Evolutionary conservation across 2,329 filamentous ascomycete species (phyloP).

Genomic region (Trichoderma pleuroti): DNA sequence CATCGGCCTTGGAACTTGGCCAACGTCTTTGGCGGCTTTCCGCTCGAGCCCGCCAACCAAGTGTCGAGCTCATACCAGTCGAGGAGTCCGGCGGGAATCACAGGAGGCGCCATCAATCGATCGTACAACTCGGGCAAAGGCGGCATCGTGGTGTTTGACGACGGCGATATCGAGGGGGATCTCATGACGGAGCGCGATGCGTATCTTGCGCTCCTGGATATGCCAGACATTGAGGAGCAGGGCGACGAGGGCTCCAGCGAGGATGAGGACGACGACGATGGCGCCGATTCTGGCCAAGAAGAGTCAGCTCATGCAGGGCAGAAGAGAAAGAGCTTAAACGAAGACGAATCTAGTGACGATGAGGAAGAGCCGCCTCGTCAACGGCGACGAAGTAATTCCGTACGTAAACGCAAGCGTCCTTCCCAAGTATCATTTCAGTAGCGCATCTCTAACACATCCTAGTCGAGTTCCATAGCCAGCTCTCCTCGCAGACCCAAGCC

Average conservation of each 20-base stretch:
- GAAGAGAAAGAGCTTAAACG: constrained; percentile 77
- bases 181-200: constrained; percentile 71
- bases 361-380: constrained; percentile 73
- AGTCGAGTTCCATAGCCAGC: constrained; percentile 64
- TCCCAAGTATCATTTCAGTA: neutral
- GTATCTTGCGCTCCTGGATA: constrained; percentile 79
- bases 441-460: constrained; percentile 22
- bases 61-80: constrained; percentile 45
- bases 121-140: constrained; percentile 75
- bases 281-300: constrained; percentile 38
- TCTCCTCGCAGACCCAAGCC: constrained; percentile 60
- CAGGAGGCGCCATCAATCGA: constrained; percentile 66
- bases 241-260: constrained; percentile 58
- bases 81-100: constrained; percentile 62
- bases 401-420: constrained; percentile 41
- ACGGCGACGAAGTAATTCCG: constrained; percentile 82
- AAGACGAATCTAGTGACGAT: constrained; percentile 68
- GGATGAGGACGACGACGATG: constrained; percentile 48
- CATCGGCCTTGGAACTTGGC: constrained; percentile 90
- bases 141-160: constrained; percentile 91
- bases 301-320: constrained; percentile 47
- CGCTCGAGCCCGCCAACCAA: constrained; percentile 50
- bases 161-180: constrained; percentile 89
- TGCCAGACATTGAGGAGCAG: constrained; percentile 86
- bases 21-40: constrained; percentile 82